These are phyloP conservation scores for Cardamine chenopodiifolia DNA, from an alignment of 345 rosid species.

Conservation along the genomic window DNA sequence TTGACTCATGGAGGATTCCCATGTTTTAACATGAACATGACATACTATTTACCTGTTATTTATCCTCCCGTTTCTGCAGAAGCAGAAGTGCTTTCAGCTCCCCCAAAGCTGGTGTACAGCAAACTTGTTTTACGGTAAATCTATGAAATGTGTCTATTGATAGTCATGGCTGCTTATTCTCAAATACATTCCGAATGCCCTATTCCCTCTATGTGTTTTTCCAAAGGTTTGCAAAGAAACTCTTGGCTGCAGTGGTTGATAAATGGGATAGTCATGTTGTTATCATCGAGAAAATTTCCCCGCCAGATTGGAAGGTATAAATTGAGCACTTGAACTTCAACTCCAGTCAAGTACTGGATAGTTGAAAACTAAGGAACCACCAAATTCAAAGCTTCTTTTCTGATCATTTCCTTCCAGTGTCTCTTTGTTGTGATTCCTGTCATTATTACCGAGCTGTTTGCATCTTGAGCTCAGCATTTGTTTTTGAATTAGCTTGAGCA, in stretches of 20 bases:
- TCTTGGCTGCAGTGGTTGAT: slow-evolving; percentile 81
- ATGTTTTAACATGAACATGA: slow-evolving; percentile 12
- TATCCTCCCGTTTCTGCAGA: slow-evolving; percentile 48
- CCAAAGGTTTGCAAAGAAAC: slow-evolving; percentile 87
- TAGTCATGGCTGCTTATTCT: background rate
- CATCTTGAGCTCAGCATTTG: slow-evolving; percentile 8
- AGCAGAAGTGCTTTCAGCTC: slow-evolving; percentile 97
- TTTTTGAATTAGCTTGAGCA: slow-evolving; percentile 12
- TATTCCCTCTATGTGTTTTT: slow-evolving; percentile 25
- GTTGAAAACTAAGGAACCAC: background rate
- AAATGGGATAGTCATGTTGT: slow-evolving; percentile 81
- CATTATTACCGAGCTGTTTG: background rate
- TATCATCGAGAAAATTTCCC: slow-evolving; percentile 72
- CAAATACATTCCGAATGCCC: background rate
- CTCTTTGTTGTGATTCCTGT: slow-evolving; percentile 8
- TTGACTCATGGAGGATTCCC: background rate
- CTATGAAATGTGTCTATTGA: background rate
- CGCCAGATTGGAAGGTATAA: slow-evolving; percentile 88
- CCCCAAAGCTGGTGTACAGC: slow-evolving; percentile 97
- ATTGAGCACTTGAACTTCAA: slow-evolving; percentile 1
- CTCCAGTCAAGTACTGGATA: background rate
- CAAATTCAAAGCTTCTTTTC: slow-evolving; percentile 4
- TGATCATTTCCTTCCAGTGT: background rate
- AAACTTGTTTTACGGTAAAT: slow-evolving; percentile 81
- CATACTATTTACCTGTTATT: background rate